Percentiles rank a stretch among this genome's conserved stretches.
Evolutionary conservation across 2,329 filamentous ascomycete species (phyloP).

Genomic region (Claviceps arundinis): DNA sequence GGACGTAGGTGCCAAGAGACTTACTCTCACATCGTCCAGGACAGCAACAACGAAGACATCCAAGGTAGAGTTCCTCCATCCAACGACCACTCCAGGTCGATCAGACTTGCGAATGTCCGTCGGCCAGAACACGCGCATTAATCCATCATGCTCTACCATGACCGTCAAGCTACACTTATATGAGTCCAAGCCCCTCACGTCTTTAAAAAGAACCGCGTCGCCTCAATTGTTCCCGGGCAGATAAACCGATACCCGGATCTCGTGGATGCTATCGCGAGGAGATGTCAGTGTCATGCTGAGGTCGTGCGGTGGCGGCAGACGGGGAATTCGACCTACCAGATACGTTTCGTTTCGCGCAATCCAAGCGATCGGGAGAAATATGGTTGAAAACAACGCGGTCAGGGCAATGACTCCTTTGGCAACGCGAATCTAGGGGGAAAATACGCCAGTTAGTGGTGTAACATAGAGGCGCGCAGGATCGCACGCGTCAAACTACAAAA

Average conservation of each 20-base stretch:
- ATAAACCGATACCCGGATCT: slow-evolving; percentile 65
- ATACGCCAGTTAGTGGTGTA: slow-evolving; percentile 3
- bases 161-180: slow-evolving; percentile 24
- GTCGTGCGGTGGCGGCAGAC: neutral
- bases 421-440: slow-evolving; percentile 52
- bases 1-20: slow-evolving; percentile 15
- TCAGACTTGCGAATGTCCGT: slow-evolving; percentile 64
- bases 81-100: slow-evolving; percentile 74
- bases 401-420: slow-evolving; percentile 75
- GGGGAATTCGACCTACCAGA: slow-evolving; percentile 43
- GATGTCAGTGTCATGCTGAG: neutral
- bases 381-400: slow-evolving; percentile 69
- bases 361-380: slow-evolving; percentile 73
- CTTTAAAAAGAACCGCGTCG: slow-evolving; percentile 84
- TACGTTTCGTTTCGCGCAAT: slow-evolving; percentile 69
- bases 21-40: slow-evolving; percentile 79
- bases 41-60: slow-evolving; percentile 86
- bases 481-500: neutral
- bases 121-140: slow-evolving; percentile 99
- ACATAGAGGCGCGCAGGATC: neutral
- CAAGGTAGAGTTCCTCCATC: slow-evolving; percentile 85
- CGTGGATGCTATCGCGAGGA: slow-evolving; percentile 57
- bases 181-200: slow-evolving; percentile 8
- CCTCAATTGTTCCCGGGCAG: slow-evolving; percentile 87
- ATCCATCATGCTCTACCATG: slow-evolving; percentile 66